phyloP scores from a whole-genome alignment of 257 asterid genomes.

The Nicotiana otophora region DNA sequence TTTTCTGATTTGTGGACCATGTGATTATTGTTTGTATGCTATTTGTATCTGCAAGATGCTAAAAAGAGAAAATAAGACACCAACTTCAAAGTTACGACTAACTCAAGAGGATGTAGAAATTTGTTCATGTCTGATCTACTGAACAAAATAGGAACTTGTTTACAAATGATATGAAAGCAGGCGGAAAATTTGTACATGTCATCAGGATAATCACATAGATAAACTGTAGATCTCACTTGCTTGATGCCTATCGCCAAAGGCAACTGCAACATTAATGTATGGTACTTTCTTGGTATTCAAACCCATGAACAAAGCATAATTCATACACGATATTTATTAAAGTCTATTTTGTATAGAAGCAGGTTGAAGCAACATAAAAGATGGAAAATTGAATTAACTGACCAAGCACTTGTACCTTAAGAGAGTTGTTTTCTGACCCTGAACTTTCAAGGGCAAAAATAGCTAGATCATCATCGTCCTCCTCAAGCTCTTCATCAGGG shows the following conservation, averaged over 20 bases:
- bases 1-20: not conserved
- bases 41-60: not conserved
- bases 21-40: not conserved
- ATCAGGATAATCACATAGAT: not conserved
- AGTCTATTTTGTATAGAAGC: not conserved
- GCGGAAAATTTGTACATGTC: not conserved
- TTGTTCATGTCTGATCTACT: not conserved
- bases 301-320: not conserved
- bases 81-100: not conserved
- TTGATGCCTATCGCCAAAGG: not conserved
- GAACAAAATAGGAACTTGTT: not conserved
- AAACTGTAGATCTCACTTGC: not conserved
- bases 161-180: not conserved
- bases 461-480: slow-evolving; percentile 23
- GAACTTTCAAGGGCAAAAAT: slow-evolving; percentile 13
- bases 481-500: slow-evolving; percentile 53
- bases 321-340: not conserved
- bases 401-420: slow-evolving; percentile 38
- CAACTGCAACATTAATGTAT: not conserved
- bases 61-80: not conserved
- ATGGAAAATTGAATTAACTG: not conserved
- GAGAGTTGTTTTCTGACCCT: slow-evolving; percentile 26
- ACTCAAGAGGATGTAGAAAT: not conserved
- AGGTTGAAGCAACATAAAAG: not conserved
- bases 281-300: not conserved